Percentiles rank a stretch among this genome's conserved stretches.
Evolutionary conservation across 192 early-diverging fungal genomes (phyloP).

Genomic region (Coemansia sp.): DNA sequence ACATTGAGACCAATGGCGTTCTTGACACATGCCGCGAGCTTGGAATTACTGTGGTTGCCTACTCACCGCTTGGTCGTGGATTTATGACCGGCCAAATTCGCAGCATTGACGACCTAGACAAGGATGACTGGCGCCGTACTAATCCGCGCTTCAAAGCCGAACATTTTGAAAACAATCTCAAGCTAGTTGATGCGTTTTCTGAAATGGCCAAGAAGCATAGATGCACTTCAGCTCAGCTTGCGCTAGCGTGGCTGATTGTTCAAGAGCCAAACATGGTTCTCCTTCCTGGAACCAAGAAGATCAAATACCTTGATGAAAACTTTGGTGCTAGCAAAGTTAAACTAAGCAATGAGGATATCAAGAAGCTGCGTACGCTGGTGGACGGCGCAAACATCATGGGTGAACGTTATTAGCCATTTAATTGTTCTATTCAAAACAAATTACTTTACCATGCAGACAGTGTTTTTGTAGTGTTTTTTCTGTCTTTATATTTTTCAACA

Average conservation of each 20-base stretch:
- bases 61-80: conserved; percentile 71
- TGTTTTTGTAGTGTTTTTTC: too few species aligned
- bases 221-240: conserved; percentile 55
- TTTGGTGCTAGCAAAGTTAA: conserved; percentile 29
- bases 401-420: conserved; percentile 18
- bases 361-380: conserved; percentile 23
- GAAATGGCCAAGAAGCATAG: conserved; percentile 55
- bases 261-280: conserved; percentile 53
- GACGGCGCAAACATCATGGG: conserved; percentile 32
- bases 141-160: conserved; percentile 61
- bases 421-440: not conserved
- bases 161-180: conserved; percentile 59
- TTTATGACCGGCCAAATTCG: conserved; percentile 63
- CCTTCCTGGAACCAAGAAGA: conserved; percentile 60
- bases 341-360: conserved; percentile 29
- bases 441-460: too few species aligned
- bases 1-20: conserved; percentile 66
- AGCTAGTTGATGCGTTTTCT: conserved; percentile 57
- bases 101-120: conserved; percentile 54
- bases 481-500: too few species aligned
- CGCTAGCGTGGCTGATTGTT: conserved; percentile 63
- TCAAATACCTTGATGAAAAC: conserved; percentile 50
- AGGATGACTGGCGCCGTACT: conserved; percentile 53
- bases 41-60: conserved; percentile 69
- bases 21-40: conserved; percentile 70